A percentile compares a stretch with the other conserved stretches of the same genome.
These are phyloP conservation scores for Stropharia rugosoannulata DNA, from an alignment of 768 basidiomycete species.

Conservation along the genomic window DNA sequence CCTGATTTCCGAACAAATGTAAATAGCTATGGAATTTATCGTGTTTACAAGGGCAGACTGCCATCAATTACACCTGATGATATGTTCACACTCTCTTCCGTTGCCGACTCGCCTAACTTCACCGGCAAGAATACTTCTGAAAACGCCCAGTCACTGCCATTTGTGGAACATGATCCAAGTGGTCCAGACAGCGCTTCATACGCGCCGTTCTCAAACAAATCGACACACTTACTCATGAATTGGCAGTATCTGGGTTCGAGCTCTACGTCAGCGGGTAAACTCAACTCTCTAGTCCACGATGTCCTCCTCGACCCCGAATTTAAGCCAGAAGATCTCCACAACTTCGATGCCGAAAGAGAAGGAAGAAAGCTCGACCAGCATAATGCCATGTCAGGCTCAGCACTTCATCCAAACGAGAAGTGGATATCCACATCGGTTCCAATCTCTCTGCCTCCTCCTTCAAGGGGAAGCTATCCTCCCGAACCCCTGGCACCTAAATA, in stretches of 20 bases:
- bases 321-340: not conserved
- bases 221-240: not conserved
- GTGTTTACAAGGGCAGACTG: not conserved
- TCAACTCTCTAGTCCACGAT: not conserved
- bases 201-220: not conserved
- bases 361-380: not conserved
- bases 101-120: not conserved
- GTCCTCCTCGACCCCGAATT: not conserved
- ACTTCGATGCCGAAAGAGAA: not conserved
- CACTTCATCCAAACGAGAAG: not conserved
- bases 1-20: no score
- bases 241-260: not conserved
- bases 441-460: conserved; percentile 23
- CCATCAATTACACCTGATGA: not conserved
- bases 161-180: not conserved
- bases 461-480: conserved; percentile 9
- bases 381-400: not conserved
- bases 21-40: not conserved
- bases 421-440: not conserved
- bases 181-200: not conserved
- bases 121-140: no score
- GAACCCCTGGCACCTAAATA: conserved; percentile 16
- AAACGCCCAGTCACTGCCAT: no score
- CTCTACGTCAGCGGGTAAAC: not conserved
- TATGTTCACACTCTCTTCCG: not conserved